Evolutionary conservation across 345 rosid genomes (phyloP).

Genomic region (Eucalyptus regnans): DNA sequence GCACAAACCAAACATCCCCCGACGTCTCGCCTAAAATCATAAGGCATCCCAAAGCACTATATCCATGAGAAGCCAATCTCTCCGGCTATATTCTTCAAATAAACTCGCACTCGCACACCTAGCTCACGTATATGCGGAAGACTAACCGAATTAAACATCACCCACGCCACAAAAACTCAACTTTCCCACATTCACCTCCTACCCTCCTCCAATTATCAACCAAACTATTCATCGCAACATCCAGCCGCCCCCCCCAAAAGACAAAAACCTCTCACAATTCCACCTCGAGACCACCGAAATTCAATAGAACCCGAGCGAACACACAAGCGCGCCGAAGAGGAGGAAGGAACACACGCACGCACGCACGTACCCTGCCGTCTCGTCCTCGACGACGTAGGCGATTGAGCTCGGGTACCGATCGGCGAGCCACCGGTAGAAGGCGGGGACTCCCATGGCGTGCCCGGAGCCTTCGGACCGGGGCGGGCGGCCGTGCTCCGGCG

Average conservation of each 20-base stretch:
- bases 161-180: background rate
- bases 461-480: background rate
- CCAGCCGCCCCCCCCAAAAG: background rate
- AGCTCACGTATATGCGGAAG: background rate
- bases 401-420: constrained; percentile 83
- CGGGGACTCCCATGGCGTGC: constrained; percentile 75
- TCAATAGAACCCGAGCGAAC: background rate
- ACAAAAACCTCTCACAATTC: background rate
- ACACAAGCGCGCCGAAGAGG: background rate
- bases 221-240: background rate
- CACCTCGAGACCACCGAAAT: background rate
- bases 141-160: background rate
- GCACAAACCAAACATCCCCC: background rate
- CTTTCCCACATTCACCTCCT: background rate
- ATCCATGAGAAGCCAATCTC: background rate
- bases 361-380: constrained; percentile 68
- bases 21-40: background rate
- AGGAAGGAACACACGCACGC: background rate
- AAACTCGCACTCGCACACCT: background rate
- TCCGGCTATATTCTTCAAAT: background rate
- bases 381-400: constrained; percentile 39
- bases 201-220: background rate
- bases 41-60: background rate
- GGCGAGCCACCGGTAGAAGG: constrained; percentile 93
- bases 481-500: background rate